Conservation (phyloP, 2,329 filamentous ascomycete species). For the Paraphaeosphaeria sporulosa region DNA sequence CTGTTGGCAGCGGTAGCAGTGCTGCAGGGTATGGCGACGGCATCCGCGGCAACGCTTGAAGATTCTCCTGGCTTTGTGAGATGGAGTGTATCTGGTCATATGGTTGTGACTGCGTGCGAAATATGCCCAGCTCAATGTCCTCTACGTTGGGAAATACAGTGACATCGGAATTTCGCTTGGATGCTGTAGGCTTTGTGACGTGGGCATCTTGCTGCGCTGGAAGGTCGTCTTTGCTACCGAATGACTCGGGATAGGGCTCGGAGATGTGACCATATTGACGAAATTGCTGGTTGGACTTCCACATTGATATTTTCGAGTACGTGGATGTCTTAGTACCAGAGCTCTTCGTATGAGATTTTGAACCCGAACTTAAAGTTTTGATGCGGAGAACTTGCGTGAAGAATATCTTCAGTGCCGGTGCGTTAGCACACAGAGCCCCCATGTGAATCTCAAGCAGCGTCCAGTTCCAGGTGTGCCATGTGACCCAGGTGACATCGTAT, state of each 20-base stretch:
- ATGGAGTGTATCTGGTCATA: constrained; percentile 12
- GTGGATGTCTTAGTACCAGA: not conserved
- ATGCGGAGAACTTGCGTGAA: constrained; percentile 39
- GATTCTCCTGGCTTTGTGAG: constrained; percentile 16
- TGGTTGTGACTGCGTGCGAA: not conserved
- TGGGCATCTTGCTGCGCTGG: constrained; percentile 27
- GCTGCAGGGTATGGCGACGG: constrained; percentile 14
- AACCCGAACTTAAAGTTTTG: constrained; percentile 24
- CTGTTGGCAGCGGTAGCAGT: not conserved
- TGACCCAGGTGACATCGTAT: constrained; percentile 41
- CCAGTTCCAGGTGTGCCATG: constrained; percentile 29
- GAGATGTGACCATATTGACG: constrained; percentile 32
- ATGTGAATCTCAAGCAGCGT: constrained; percentile 39
- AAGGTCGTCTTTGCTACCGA: constrained; percentile 33
- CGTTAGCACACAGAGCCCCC: constrained; percentile 41
- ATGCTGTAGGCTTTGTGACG: not conserved
- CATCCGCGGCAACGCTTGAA: constrained; percentile 29
- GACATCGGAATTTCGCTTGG: not conserved
- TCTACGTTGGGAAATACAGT: not conserved
- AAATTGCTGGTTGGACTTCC: constrained; percentile 11
- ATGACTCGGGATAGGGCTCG: constrained; percentile 28
- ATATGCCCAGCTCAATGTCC: not conserved
- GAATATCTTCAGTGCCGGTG: constrained; percentile 43
- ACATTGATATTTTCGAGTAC: constrained; percentile 21
- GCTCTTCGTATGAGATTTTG: constrained; percentile 11